Conservation (phyloP, 2,329 filamentous ascomycete species). For the Nannizzia gypsea region DNA sequence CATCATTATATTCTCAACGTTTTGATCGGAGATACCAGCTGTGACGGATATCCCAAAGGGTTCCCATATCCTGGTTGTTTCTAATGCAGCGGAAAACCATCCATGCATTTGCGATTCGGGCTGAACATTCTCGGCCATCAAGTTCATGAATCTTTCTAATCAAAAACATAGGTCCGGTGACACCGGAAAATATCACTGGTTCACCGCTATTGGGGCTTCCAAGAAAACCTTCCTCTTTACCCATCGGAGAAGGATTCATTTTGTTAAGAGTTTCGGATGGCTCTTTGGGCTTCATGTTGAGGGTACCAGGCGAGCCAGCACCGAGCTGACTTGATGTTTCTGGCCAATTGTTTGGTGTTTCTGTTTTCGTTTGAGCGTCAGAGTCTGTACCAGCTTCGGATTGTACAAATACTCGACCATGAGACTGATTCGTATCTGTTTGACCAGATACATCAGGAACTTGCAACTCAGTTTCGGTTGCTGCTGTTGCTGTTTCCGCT, state of each 20-base stretch:
- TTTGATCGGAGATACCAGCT: slow-evolving; percentile 25
- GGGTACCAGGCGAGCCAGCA: background rate
- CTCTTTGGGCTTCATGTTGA: background rate
- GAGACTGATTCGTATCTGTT: background rate
- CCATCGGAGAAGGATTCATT: background rate
- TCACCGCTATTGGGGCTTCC: slow-evolving; percentile 6
- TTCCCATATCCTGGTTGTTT: slow-evolving; percentile 37
- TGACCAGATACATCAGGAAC: background rate
- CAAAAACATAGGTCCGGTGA: slow-evolving; percentile 22
- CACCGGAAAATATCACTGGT: slow-evolving; percentile 20
- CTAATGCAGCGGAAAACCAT: slow-evolving; percentile 33
- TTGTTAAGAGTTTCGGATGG: background rate
- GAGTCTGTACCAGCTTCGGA: background rate
- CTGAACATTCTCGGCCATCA: slow-evolving; percentile 27
- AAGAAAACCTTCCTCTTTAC: background rate
- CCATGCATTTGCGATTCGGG: slow-evolving; percentile 31
- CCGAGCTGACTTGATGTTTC: background rate
- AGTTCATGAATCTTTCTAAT: slow-evolving; percentile 27
- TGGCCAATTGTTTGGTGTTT: background rate
- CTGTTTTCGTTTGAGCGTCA: background rate
- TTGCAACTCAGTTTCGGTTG: background rate
- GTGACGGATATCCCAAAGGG: slow-evolving; percentile 34
- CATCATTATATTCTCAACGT: background rate
- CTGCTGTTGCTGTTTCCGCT: background rate
- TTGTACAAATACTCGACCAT: background rate